Evolutionary conservation across 2,329 filamentous ascomycete species (phyloP).

Genomic region (Alternaria sp.): DNA sequence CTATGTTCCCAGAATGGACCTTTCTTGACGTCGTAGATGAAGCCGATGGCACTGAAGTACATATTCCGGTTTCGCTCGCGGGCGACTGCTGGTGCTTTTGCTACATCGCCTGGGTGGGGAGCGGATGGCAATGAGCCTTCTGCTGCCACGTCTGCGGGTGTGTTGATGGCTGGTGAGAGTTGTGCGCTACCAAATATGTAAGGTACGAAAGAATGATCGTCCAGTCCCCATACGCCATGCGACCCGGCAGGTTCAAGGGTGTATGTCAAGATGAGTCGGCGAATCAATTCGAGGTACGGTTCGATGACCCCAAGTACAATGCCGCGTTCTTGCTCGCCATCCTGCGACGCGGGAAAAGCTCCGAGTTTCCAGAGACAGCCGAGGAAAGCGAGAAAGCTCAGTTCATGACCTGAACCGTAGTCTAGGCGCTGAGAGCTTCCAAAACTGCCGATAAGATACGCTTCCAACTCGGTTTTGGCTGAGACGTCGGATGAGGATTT

Average conservation of each 20-base stretch:
- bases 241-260: constrained; percentile 94
- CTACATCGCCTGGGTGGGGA: constrained; percentile 73
- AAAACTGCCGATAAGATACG: constrained; percentile 84
- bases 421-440: constrained; percentile 89
- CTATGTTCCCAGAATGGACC: constrained; percentile 96
- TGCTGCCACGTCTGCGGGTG: constrained; percentile 65
- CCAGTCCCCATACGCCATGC: constrained; percentile 97
- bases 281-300: constrained; percentile 81
- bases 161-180: constrained; percentile 73
- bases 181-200: constrained; percentile 97
- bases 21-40: constrained; percentile 96
- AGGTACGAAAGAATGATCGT: constrained; percentile 92
- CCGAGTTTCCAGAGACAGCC: constrained; percentile 90
- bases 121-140: constrained; percentile 76
- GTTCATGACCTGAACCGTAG: constrained; percentile 94
- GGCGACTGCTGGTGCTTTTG: constrained; percentile 50
- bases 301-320: constrained; percentile 85
- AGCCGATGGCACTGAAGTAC: constrained; percentile 95
- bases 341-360: constrained; percentile 68
- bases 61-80: constrained; percentile 59
- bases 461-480: constrained; percentile 70
- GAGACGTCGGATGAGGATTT: constrained; percentile 44
- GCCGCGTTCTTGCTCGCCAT: constrained; percentile 70
- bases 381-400: constrained; percentile 92
- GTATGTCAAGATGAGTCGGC: constrained; percentile 85